A percentile compares a stretch with the other conserved stretches of the same genome.
Evolutionary conservation across 352 stramenopile species (phyloP).

Genomic region (Elongisporangium undulatum): DNA sequence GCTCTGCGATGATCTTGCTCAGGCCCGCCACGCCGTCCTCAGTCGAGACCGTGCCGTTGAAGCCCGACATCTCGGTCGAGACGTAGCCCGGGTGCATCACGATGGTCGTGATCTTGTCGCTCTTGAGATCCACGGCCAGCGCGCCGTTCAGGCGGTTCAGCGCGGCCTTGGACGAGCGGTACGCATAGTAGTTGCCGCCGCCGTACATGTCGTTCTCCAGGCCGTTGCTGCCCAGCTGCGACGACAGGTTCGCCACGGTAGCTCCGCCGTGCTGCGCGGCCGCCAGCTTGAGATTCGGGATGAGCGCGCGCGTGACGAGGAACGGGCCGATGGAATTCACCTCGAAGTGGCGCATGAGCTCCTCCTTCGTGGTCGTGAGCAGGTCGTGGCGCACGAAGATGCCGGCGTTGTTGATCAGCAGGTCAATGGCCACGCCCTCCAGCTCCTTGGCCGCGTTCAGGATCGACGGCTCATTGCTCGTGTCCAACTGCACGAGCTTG

Average conservation of each 20-base stretch:
- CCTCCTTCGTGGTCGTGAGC: conserved; percentile 27
- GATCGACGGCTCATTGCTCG: conserved; percentile 38
- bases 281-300: conserved; percentile 31
- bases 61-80: conserved; percentile 36
- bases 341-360: conserved; percentile 51
- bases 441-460: conserved; percentile 22
- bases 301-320: conserved; percentile 39
- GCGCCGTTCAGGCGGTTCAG: conserved; percentile 59
- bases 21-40: conserved; percentile 29
- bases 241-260: conserved; percentile 33
- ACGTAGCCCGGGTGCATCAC: conserved; percentile 52
- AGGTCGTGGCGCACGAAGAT: conserved; percentile 22
- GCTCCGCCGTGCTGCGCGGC: conserved; percentile 15
- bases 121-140: conserved; percentile 35
- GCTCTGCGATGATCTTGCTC: conserved; percentile 15
- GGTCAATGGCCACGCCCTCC: conserved; percentile 36
- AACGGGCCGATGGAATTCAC: conserved; percentile 55
- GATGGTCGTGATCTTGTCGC: conserved; percentile 31
- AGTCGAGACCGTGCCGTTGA: conserved; percentile 17
- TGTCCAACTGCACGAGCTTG: conserved; percentile 44
- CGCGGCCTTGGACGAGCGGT: conserved; percentile 61
- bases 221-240: conserved; percentile 34
- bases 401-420: conserved; percentile 63
- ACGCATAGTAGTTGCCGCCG: conserved; percentile 46
- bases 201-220: conserved; percentile 18